phyloP scores from a whole-genome alignment of 2,329 filamentous ascomycete species.

The Neofusicoccum cordaticola region DNA sequence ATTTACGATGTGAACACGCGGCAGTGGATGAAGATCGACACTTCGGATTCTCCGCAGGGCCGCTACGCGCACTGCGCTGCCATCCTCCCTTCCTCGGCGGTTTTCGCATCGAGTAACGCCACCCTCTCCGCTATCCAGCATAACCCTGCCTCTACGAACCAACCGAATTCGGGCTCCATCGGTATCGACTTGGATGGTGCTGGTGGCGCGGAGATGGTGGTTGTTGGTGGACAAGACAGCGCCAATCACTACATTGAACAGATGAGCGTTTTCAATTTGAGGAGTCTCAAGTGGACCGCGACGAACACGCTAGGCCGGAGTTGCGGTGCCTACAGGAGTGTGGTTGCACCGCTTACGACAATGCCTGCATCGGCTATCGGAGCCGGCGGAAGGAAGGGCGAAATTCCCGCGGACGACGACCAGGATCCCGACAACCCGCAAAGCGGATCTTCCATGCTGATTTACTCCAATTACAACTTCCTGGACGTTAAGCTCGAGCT shows the following conservation, averaged over 20 bases:
- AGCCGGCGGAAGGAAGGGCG: conserved; percentile 44
- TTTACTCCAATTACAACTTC: conserved; percentile 99
- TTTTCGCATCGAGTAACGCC: conserved; percentile 80
- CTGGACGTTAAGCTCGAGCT: conserved; percentile 94
- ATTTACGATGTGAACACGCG: conserved; percentile 83
- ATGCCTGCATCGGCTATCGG: conserved; percentile 66
- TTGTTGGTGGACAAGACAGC: conserved; percentile 93
- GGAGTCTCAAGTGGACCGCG: conserved; percentile 92
- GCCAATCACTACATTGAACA: conserved; percentile 99
- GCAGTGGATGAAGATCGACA: conserved; percentile 80
- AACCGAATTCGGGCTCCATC: conserved; percentile 78
- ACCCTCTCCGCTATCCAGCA: conserved; percentile 85
- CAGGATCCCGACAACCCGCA: conserved; percentile 37
- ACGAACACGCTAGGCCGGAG: conserved; percentile 84
- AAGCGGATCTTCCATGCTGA: conserved; percentile 70
- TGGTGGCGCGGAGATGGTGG: conserved; percentile 93
- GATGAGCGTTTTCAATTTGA: conserved; percentile 95
- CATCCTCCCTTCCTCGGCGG: conserved; percentile 81
- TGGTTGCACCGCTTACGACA: conserved; percentile 78
- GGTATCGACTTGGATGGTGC: conserved; percentile 86
- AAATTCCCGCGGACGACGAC: conserved; percentile 17
- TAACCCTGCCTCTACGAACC: conserved; percentile 74
- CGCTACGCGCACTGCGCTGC: conserved; percentile 96
- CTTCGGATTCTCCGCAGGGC: conserved; percentile 81
- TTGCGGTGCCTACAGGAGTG: conserved; percentile 93